Evolutionary conservation across 768 basidiomycete genomes (phyloP), one percentile per base, ranked within the genome.

Genomic region (Hebeloma cylindrosporum): DNA sequence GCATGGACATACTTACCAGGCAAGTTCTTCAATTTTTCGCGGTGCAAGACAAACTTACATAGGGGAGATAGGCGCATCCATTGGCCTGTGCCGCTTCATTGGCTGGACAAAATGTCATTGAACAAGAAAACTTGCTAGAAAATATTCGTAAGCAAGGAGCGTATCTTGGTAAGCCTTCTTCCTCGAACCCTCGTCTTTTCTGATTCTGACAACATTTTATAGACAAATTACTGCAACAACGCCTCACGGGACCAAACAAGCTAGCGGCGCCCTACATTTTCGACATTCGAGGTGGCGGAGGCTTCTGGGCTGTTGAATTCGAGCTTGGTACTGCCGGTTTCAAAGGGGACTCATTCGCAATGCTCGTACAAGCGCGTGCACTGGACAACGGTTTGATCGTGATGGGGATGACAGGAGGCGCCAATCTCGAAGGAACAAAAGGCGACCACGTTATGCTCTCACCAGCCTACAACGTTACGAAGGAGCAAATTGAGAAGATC

Each of bases 1-100:
- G 59, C 88, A 91, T 61, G 90, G 88, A 0, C 89, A 92, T 63
- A 90, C 89, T 3, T 92, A 90, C 60, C 87, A 88, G 72, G 87
- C 77, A 57, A 11, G 60, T 48, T n/a, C n/a, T n/a, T n/a, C n/a
- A n/a, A n/a, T n/a, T n/a, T n/a, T 39, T 31, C 16, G 37, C 41
- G 14, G 17, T 25, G 18, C 20, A 14, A 11, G 1, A 18, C 29
- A 18, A 11, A 9, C 21, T 33, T 38, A 4, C 18, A 41, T 23
- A 18, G 21, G 48, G 13, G 46, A 31, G 23, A 28, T 40, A 89
- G 81, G 81, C 77, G 7, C 80, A 89, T 61, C 88, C 89, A 2
- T 56, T 91, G 41, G 75, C 83, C 0, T 91, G 88, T 55, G 84
- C 84, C 7, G 89, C 88, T 14, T 74, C 89, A 11, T 71, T 94